Evolutionary conservation across 306 rosid species (phyloP), one percentile per base, ranked within the genome.

Genomic region (Hippophae rhamnoides): DNA sequence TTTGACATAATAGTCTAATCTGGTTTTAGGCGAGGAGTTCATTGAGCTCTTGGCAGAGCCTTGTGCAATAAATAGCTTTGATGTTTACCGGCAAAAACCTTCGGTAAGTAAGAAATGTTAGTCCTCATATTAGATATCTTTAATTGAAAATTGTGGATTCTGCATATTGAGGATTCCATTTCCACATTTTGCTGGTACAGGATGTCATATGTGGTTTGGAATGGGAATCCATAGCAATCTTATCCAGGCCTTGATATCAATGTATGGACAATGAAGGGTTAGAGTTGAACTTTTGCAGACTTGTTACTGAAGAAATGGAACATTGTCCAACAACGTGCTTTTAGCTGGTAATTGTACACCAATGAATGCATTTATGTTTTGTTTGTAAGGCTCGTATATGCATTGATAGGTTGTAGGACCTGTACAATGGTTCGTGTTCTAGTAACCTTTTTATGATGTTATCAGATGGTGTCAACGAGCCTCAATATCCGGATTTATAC

Each of bases 41-140:
- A 41, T 78, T 56, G 96, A 87, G 79, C 82, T 92, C 60, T 72
- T 83, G 56, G 86, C 92, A 54, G 98, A 92, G 81, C 95, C 98
- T 56, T 83, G 98, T 57, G 92, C 96, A 62, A 87, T 92, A 72
- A 87, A 92, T 63, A 80, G 95, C 79, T 85, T 92, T n/a, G 95
- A 92, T 64, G 83, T 92, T 62, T 95, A 92, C 60, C 79, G 65
- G 41, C 77, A 92, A 69, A 77, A 78, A 73, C 92, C 98, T 49
- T 81, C 78, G 6, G 98, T 92, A 67, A 85, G 96, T 83, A n/a
- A 41, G 43, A 43, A n/a, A 7, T 10, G 41, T 23, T 56, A 47
- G n/a, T n/a, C 47, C 56, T 14, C 13, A 5, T 27, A 23, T 6
- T 31, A 6, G 10, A 31, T 31, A 31, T 31, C 38, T 31, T 31